A percentile compares a stretch with the other conserved stretches of the same genome.
phyloP scores from a whole-genome alignment of 352 stramenopile species.

The Peronosclerospora sorghi region DNA sequence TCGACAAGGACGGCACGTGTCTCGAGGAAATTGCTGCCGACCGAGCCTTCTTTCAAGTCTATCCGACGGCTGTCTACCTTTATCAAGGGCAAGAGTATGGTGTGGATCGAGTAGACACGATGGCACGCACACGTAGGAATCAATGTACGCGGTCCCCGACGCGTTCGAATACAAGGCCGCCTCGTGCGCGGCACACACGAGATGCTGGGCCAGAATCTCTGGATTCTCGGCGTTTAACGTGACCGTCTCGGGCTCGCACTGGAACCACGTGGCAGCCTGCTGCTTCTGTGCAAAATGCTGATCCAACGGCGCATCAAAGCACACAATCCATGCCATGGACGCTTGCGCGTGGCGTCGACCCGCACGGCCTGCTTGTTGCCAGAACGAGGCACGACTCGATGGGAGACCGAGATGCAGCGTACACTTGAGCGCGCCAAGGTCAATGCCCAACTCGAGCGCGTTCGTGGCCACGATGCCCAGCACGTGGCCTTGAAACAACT shows the following conservation, averaged over 20 bases:
- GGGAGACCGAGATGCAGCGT: slow-evolving; percentile 95
- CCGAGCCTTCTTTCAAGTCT: slow-evolving; percentile 86
- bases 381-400: slow-evolving; percentile 86
- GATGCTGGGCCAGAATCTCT: slow-evolving; percentile 84
- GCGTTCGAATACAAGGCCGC: slow-evolving; percentile 71
- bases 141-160: slow-evolving; percentile 49
- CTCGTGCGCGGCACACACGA: slow-evolving; percentile 91
- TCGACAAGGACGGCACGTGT: slow-evolving; percentile 21
- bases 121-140: slow-evolving; percentile 55
- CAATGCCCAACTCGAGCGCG: slow-evolving; percentile 95
- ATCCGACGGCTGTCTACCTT: slow-evolving; percentile 86
- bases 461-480: slow-evolving; percentile 93
- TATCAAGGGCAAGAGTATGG: slow-evolving; percentile 87
- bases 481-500: slow-evolving; percentile 92
- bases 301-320: slow-evolving; percentile 91
- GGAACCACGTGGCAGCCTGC: slow-evolving; percentile 56
- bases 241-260: slow-evolving; percentile 58
- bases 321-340: slow-evolving; percentile 90
- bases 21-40: slow-evolving; percentile 84
- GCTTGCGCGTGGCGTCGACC: slow-evolving; percentile 68
- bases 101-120: slow-evolving; percentile 76
- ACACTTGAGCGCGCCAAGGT: slow-evolving; percentile 90
- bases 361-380: slow-evolving; percentile 94
- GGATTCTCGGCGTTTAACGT: slow-evolving; percentile 80
- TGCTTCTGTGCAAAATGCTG: slow-evolving; percentile 77